Evolutionary conservation across 768 basidiomycete species (phyloP).

Genomic region (Trametes elegans): DNA sequence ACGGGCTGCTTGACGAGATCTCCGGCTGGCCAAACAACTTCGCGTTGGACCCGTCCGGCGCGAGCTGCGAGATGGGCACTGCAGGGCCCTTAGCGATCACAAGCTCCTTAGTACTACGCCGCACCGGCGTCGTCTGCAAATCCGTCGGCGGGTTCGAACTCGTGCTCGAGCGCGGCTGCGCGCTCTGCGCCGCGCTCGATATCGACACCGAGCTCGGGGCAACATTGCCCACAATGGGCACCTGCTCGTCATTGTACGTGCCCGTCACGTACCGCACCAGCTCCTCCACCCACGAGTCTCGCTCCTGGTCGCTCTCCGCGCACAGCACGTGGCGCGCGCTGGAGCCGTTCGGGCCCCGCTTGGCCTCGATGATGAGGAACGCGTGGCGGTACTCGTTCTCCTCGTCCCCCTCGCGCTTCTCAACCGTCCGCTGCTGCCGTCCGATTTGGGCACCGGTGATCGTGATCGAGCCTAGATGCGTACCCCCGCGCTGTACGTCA

Average conservation of each 20-base stretch:
- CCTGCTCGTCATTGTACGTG: slow-evolving; percentile 69
- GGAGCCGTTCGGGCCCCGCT: slow-evolving; percentile 65
- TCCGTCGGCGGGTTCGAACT: slow-evolving; percentile 47
- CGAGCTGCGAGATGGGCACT: slow-evolving; percentile 55
- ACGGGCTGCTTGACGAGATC: slow-evolving; percentile 18
- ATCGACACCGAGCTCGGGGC: slow-evolving; percentile 18
- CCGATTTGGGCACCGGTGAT: slow-evolving; percentile 96
- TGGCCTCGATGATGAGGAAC: slow-evolving; percentile 92
- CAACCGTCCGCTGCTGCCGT: slow-evolving; percentile 75
- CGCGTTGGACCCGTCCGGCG: slow-evolving; percentile 52
- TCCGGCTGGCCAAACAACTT: slow-evolving; percentile 46
- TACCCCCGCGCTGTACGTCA: slow-evolving; percentile 77
- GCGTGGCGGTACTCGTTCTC: slow-evolving; percentile 97
- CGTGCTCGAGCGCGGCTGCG: slow-evolving; percentile 55
- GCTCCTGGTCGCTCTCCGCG: slow-evolving; percentile 91
- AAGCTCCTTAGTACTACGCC: slow-evolving; percentile 50
- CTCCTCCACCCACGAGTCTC: slow-evolving; percentile 93
- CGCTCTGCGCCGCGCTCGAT: background rate
- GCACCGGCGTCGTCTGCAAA: slow-evolving; percentile 31
- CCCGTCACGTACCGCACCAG: slow-evolving; percentile 87
- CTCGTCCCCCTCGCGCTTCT: slow-evolving; percentile 58
- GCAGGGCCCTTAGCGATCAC: slow-evolving; percentile 54
- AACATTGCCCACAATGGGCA: slow-evolving; percentile 32
- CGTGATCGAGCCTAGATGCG: slow-evolving; percentile 85
- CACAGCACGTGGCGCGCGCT: slow-evolving; percentile 89